These are phyloP conservation scores for Metschnikowia kofuensis DNA, from an alignment of 805 yeast genomes.

Conservation along the genomic window DNA sequence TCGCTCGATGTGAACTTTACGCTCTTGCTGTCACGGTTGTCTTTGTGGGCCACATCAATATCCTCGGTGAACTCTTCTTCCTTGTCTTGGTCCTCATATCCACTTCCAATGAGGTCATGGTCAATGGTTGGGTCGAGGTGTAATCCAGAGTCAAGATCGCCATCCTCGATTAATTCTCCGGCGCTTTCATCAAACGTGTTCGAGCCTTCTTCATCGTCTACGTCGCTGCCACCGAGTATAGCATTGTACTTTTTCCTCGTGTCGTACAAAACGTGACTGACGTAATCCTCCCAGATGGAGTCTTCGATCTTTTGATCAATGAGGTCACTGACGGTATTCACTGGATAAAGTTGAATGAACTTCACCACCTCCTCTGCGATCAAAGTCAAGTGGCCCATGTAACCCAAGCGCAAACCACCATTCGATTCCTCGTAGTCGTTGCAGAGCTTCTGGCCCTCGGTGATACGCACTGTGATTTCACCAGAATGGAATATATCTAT, in stretches of 20 bases:
- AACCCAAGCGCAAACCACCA: constrained; percentile 27
- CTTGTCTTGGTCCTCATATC: constrained; percentile 25
- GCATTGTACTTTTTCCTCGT: constrained; percentile 94
- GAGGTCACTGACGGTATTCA: constrained; percentile 33
- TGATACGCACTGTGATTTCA: constrained; percentile 40
- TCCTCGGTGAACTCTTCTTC: constrained; percentile 20
- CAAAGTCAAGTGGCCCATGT: constrained; percentile 32
- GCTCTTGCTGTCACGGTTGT: constrained; percentile 9
- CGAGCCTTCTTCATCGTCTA: constrained; percentile 36
- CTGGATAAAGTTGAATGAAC: constrained; percentile 37
- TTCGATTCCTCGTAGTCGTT: constrained; percentile 25
- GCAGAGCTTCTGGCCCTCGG: constrained; percentile 43
- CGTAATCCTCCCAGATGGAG: constrained; percentile 75
- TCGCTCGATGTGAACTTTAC: constrained; percentile 23
- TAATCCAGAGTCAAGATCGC: constrained; percentile 26
- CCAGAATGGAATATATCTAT: constrained; percentile 58
- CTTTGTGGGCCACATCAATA: constrained; percentile 13
- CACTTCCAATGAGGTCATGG: constrained; percentile 28
- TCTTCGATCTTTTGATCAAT: constrained; percentile 39
- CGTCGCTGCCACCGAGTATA: constrained; percentile 72
- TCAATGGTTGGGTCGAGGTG: constrained; percentile 30
- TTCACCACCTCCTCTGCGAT: constrained; percentile 33
- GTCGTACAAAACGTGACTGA: constrained; percentile 76
- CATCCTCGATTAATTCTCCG: constrained; percentile 39
- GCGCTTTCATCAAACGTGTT: constrained; percentile 29